phyloP scores from a whole-genome alignment of 345 rosid species.

The Salix caprea region DNA sequence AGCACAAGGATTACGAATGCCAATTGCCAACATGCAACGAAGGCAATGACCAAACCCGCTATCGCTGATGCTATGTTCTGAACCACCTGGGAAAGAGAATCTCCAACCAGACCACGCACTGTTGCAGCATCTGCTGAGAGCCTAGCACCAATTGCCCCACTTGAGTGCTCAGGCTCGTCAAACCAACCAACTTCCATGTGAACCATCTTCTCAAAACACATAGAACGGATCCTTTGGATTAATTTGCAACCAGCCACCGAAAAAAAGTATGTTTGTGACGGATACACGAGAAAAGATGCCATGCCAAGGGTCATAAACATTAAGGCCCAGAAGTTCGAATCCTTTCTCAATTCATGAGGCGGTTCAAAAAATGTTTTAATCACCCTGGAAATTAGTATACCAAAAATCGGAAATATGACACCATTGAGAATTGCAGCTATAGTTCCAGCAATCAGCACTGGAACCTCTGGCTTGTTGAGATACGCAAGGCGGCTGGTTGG shows the following conservation, averaged over 20 bases:
- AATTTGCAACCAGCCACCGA: conserved; percentile 67
- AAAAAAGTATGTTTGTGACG: conserved; percentile 51
- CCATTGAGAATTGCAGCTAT: conserved; percentile 50
- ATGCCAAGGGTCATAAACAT: conserved; percentile 51
- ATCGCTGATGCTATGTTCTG: conserved; percentile 55
- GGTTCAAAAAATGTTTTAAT: conserved; percentile 56
- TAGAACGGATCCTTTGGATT: conserved; percentile 55
- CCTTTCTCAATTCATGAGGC: conserved; percentile 50
- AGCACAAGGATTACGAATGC: conserved; percentile 55
- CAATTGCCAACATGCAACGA: conserved; percentile 61
- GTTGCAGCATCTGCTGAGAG: conserved; percentile 80
- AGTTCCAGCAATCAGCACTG: conserved; percentile 51
- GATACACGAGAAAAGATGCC: conserved; percentile 42
- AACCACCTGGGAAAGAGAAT: conserved; percentile 55
- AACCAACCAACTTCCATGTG: conserved; percentile 85
- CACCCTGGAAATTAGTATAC: conserved; percentile 45
- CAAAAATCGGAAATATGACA: conserved; percentile 52
- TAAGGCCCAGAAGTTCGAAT: conserved; percentile 65
- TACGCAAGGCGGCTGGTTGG: conserved; percentile 47
- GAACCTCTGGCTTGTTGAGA: conserved; percentile 86
- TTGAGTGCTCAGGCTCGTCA: conserved; percentile 67
- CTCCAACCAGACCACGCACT: conserved; percentile 69
- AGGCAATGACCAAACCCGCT: conserved; percentile 75
- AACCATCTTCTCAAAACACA: conserved; percentile 84
- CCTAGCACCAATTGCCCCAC: conserved; percentile 75